Base-by-base conservation (phyloP, 257 asterid species). In the Solanum microdontum region DNA sequence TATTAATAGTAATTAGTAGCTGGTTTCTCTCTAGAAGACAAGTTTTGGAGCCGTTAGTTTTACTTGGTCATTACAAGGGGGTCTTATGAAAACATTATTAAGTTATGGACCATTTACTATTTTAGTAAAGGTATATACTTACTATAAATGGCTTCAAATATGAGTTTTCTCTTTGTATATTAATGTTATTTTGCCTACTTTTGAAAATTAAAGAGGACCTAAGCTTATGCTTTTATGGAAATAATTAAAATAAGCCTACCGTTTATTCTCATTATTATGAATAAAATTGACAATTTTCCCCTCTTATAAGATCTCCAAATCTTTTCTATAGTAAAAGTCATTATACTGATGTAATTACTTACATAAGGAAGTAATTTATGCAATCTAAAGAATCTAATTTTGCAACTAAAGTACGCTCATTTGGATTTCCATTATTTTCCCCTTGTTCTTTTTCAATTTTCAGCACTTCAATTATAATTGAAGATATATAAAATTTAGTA, bases 11-110 rank as follows among this genome's bases (percentile, higher is more conserved):
- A 82, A 10, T 74, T 36, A 86, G 91, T 89, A 72, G 82, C 86
- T 90, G 89, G 94, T 91, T 92, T 90, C 85, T 83, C 69, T 66
- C 17, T 43, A 55, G 34, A 28, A 28, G 74, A 88, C 45, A 37
- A 66, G 79, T 87, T 48, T 86, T 51, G 11, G 87, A 30, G 93
- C 91, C 87, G 88, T 87, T 90, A 86, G 94, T 92, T 91, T 93
- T 88, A 84, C 60, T 39, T 85, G 11, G 34, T 36, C 72, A 39
- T 13, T 13, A 17, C 64, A 82, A 37, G 87, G 69, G 87, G 70
- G 62, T 72, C 17, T 32, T 12, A 33, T 19, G 43, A 72, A 77
- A 34, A n/a, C 37, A 84, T 70, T 66, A 55, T 58, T 8, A 87
- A 66, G 68, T 6, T 64, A 73, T 86, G 91, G 93, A 86, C 89